Conservation (phyloP, 495 filamentous ascomycete genomes). For the Neohortaea acidophila region DNA sequence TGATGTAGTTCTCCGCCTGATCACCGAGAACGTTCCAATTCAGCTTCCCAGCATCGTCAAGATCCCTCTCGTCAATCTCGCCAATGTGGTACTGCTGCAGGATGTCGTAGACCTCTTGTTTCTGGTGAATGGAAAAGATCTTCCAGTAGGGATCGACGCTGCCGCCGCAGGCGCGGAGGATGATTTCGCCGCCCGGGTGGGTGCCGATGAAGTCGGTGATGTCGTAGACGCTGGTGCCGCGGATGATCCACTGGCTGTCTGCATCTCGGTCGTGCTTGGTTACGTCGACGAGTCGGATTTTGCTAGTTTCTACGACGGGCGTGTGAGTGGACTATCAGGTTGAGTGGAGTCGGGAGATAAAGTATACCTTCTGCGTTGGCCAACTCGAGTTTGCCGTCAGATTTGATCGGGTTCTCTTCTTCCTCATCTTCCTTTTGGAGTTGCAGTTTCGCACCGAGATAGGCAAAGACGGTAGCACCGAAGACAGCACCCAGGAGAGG, state of each 20-base stretch:
- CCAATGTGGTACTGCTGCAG: constrained; percentile 41
- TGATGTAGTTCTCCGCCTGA: background rate
- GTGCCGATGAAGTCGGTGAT: constrained; percentile 43
- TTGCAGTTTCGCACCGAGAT: background rate
- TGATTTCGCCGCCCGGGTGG: constrained; percentile 47
- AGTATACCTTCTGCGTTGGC: background rate
- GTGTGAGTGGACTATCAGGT: background rate
- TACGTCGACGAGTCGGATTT: constrained; percentile 34
- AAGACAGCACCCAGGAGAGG: background rate
- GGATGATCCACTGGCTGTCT: constrained; percentile 35
- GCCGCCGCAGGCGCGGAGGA: constrained; percentile 41
- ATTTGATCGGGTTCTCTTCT: background rate
- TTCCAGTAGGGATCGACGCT: constrained; percentile 48
- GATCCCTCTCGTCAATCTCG: constrained; percentile 34
- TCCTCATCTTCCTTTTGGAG: background rate
- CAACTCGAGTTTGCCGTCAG: background rate
- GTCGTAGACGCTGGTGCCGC: constrained; percentile 40
- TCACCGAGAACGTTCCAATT: constrained; percentile 18
- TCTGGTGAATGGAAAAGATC: constrained; percentile 46
- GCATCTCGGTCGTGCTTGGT: constrained; percentile 35
- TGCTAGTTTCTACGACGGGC: background rate
- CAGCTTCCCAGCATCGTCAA: constrained; percentile 34
- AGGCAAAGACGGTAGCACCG: background rate
- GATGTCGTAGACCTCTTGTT: constrained; percentile 41
- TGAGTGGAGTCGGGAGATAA: background rate